Evolutionary conservation across 306 rosid genomes (phyloP), one percentile per base, ranked within the genome.

Genomic region (Psophocarpus tetragonolobus): DNA sequence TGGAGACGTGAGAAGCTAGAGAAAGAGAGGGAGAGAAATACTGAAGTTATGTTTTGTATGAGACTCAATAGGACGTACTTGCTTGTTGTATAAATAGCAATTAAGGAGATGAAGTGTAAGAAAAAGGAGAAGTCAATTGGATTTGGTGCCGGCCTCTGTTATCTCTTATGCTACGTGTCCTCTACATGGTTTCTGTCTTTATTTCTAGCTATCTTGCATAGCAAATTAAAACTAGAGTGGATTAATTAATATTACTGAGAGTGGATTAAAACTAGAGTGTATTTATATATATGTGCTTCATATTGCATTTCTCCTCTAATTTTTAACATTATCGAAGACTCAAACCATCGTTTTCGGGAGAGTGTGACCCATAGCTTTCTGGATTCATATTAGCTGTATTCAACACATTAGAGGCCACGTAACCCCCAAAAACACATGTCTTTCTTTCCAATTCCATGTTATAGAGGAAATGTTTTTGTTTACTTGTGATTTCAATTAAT

Each of bases 91-190:
- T 91, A 91, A 71, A 91, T 89, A 91, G 87, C 8, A 21, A 70
- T 6, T 23, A 64, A 64, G 54, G 62, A 38, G 38, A 56, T 8
- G 71, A 24, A 14, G 75, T 12, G 71, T 13, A 23, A 38, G 76
- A 64, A 24, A 57, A 3, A 57, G 30, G 64, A n/a, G 35, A 86
- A 90, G 91, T 91, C 91, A 91, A 88, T 80, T 8, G 74, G 74
- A 79, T 91, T 87, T 85, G 91, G 96, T 84, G 68, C 93, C 93
- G 91, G 84, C 93, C 96, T 71, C 68, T 44, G 69, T 73, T 61
- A 63, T 71, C 80, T 69, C 54, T 54, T 1, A 62, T 58, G 82
- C 62, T 35, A 89, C 93, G 97, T 91, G 93, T 87, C 93, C 30
- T 30, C 60, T 33, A 45, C 13, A 7, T 58, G 24, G 5, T 10